Evolutionary conservation across 495 filamentous ascomycete species (phyloP).

Genomic region (Talaromyces wortmannii): DNA sequence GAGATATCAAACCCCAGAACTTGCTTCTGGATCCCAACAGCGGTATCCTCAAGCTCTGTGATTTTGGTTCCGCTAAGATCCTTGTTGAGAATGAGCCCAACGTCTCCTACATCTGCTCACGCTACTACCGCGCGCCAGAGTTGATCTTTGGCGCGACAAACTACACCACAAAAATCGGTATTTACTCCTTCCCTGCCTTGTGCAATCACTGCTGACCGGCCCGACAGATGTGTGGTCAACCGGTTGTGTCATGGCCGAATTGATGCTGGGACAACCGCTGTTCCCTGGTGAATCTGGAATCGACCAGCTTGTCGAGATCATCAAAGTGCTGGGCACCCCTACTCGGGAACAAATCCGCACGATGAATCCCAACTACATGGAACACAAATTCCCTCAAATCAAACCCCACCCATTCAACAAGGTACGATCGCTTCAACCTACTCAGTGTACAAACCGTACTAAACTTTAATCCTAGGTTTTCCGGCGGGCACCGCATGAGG

Average conservation of each 20-base stretch:
- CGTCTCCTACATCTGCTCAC: conserved; percentile 98
- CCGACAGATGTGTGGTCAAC: conserved; percentile 96
- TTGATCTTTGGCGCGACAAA: conserved; percentile 99
- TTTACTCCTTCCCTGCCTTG: conserved; percentile 18
- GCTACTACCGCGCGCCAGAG: conserved; percentile 97
- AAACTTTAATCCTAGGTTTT: conserved; percentile 59
- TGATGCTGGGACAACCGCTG: conserved; percentile 97
- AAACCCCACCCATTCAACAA: conserved; percentile 99
- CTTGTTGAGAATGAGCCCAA: conserved; percentile 98
- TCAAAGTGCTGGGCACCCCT: conserved; percentile 96
- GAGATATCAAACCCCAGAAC: conserved; percentile 99
- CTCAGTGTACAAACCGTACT: background rate
- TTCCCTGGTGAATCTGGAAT: conserved; percentile 99
- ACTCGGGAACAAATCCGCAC: conserved; percentile 98
- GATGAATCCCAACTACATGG: conserved; percentile 99
- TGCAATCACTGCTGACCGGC: conserved; percentile 12
- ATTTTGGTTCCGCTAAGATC: conserved; percentile 99
- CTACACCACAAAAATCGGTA: conserved; percentile 99
- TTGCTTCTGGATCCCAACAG: conserved; percentile 84
- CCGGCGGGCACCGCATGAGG: conserved; percentile 84
- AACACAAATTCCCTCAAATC: conserved; percentile 99
- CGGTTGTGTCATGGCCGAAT: conserved; percentile 97
- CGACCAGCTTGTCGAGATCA: conserved; percentile 98
- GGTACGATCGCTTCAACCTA: conserved; percentile 30
- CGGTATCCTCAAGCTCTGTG: conserved; percentile 93